These are phyloP conservation scores for Pseudoscleropodium purum DNA, from an alignment of 225 moss, liverwort and hornwort species.

Conservation along the genomic window DNA sequence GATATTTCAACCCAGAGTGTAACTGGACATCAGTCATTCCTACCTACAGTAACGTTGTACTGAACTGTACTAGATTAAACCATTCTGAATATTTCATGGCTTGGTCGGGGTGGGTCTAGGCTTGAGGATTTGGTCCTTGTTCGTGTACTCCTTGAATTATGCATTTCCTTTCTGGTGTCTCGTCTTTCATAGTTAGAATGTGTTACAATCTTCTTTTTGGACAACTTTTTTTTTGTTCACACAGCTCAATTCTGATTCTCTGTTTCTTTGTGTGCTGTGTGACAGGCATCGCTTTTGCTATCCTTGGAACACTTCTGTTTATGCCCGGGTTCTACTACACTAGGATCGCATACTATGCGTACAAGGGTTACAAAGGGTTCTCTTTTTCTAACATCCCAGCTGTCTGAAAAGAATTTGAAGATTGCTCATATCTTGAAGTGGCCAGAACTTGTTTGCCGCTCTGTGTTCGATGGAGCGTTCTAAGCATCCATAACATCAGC, in stretches of 20 bases:
- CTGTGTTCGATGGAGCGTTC: not conserved
- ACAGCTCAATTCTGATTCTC: not conserved
- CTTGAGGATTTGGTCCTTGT: not conserved
- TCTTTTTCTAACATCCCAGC: conserved; percentile 77
- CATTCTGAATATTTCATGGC: not conserved
- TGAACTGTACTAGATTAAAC: not conserved
- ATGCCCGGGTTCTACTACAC: conserved; percentile 74
- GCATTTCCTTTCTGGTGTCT: not conserved
- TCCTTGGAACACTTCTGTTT: conserved; percentile 65
- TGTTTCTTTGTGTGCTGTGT: not conserved
- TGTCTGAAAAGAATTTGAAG: conserved; percentile 13
- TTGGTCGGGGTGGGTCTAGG: not conserved
- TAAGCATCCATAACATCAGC: not conserved
- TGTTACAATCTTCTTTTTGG: not conserved
- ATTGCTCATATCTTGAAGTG: not conserved
- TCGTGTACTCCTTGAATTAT: not conserved
- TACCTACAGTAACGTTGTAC: not conserved
- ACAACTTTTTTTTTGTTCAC: not conserved
- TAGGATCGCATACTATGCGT: conserved; percentile 76
- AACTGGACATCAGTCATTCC: not conserved
- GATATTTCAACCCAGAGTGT: not conserved
- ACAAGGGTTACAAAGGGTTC: conserved; percentile 82
- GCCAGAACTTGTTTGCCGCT: not conserved
- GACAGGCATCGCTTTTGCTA: conserved; percentile 62
- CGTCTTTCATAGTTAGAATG: not conserved